phyloP scores from a whole-genome alignment of 2,329 filamentous ascomycete genomes.

The Plectosphaerella plurivora region DNA sequence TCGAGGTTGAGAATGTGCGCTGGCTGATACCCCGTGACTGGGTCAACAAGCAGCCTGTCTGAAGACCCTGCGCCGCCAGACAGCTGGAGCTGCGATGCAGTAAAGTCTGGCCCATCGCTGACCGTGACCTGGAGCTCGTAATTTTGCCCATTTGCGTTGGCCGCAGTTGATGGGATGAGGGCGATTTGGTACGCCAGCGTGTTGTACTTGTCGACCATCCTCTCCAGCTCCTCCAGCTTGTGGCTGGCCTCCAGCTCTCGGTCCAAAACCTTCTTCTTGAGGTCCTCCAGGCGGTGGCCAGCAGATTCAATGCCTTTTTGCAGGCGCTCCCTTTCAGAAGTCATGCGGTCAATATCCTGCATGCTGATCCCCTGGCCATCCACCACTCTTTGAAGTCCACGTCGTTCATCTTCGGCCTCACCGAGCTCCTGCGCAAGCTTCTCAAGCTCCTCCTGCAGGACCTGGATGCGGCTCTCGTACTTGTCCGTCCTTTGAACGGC shows the following conservation, averaged over 20 bases:
- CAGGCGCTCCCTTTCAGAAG: conserved; percentile 87
- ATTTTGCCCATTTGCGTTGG: conserved; percentile 78
- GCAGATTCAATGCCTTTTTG: conserved; percentile 81
- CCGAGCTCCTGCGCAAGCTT: conserved; percentile 71
- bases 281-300: conserved; percentile 72
- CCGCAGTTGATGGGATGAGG: conserved; percentile 78
- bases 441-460: conserved; percentile 82
- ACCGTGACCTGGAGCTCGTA: conserved; percentile 84
- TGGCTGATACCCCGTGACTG: conserved; percentile 83
- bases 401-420: conserved; percentile 78
- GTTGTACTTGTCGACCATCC: conserved; percentile 86
- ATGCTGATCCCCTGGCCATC: conserved; percentile 94
- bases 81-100: conserved; percentile 46
- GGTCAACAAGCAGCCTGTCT: conserved; percentile 77
- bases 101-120: conserved; percentile 74
- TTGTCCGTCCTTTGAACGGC: conserved; percentile 85
- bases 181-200: conserved; percentile 90
- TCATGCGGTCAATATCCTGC: conserved; percentile 99
- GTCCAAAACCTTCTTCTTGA: conserved; percentile 76
- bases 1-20: conserved; percentile 86
- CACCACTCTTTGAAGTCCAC: conserved; percentile 75
- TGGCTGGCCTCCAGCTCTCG: conserved; percentile 83
- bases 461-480: conserved; percentile 73
- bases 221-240: conserved; percentile 89
- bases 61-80: conserved; percentile 48